phyloP scores from a whole-genome alignment of 495 filamentous ascomycete genomes.

The Penicillium atrosanguineum region DNA sequence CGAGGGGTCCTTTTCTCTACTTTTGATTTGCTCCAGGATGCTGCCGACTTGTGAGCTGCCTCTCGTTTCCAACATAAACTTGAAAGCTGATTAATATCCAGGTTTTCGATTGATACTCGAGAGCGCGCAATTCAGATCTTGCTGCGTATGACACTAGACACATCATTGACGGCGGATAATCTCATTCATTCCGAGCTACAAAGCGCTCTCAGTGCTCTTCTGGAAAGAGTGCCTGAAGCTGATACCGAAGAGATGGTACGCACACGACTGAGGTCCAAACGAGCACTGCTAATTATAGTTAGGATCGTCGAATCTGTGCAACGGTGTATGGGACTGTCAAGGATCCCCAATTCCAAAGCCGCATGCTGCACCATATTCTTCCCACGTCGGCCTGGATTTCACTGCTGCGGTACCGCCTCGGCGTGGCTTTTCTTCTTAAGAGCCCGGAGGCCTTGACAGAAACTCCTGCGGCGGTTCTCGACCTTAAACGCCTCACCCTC shows the following conservation, averaged over 20 bases:
- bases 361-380: conserved; percentile 58
- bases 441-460: conserved; percentile 46
- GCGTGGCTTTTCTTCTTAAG: conserved; percentile 65
- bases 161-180: conserved; percentile 42
- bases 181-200: conserved; percentile 44
- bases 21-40: conserved; percentile 31
- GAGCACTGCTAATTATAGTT: conserved; percentile 10
- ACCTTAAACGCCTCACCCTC: conserved; percentile 49
- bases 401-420: conserved; percentile 68
- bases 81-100: conserved; percentile 6
- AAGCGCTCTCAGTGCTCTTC: conserved; percentile 39
- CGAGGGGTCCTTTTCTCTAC: conserved; percentile 17
- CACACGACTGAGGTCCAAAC: neutral
- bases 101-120: conserved; percentile 33
- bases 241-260: conserved; percentile 32
- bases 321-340: conserved; percentile 50
- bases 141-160: conserved; percentile 61
- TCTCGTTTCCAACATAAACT: neutral
- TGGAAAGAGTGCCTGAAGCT: conserved; percentile 34
- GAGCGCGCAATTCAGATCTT: conserved; percentile 40
- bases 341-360: conserved; percentile 53
- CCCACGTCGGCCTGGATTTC: conserved; percentile 52
- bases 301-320: conserved; percentile 55
- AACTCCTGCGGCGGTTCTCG: conserved; percentile 42
- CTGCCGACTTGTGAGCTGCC: conserved; percentile 27